Base-by-base conservation (phyloP, 352 stramenopile species). In the Pythium rishiriense region DNA sequence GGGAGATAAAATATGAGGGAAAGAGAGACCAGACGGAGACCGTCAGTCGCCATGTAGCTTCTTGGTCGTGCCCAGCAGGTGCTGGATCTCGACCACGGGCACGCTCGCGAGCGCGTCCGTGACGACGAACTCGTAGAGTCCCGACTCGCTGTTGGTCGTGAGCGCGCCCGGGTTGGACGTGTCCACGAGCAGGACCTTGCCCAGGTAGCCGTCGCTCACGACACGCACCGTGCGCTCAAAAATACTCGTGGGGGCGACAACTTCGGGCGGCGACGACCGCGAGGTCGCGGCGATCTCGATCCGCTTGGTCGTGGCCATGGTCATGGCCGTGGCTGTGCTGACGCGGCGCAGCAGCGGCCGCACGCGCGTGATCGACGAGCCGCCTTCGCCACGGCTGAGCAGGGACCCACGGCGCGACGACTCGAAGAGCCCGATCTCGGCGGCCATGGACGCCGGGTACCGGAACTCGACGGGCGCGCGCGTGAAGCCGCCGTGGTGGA, bases 71-170 rank as follows among this genome's bases (percentile, higher is more conserved):
- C 68, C 66, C 7, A 87, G 62, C 28, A 87, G 67, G 33, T 70
- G 63, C 26, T 87, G 83, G 50, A 87, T 79, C 49, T 87, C 76
- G n/a, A 82, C n/a, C 26, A 87, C 81, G 31, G 49, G 71, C 57
- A 79, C 77, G 7, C 53, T 66, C 26, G 78, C 69, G 9, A 87
- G 76, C 21, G 74, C 78, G 24, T 87, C 78, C 15, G 51, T 54
- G 9, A 78, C 73, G 0, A 62, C 31, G 53, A 74, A 85, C 52
- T 85, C 68, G 42, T 66, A 47, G 52, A 79, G 51, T 25, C 56
- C 50, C 4, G 65, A 69, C 11, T 65, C 62, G n/a, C 56, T 35
- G 26, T 74, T 74, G 43, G 71, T 78, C 42, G 29, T 22, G 15
- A 73, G 64, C 11, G 68, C 68, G 7, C 78, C 75, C 17, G 65